A percentile compares a stretch with the other conserved stretches of the same genome.
These are phyloP conservation scores for Alternaria infectoria DNA, from an alignment of 2,329 filamentous ascomycete genomes.

Conservation along the genomic window DNA sequence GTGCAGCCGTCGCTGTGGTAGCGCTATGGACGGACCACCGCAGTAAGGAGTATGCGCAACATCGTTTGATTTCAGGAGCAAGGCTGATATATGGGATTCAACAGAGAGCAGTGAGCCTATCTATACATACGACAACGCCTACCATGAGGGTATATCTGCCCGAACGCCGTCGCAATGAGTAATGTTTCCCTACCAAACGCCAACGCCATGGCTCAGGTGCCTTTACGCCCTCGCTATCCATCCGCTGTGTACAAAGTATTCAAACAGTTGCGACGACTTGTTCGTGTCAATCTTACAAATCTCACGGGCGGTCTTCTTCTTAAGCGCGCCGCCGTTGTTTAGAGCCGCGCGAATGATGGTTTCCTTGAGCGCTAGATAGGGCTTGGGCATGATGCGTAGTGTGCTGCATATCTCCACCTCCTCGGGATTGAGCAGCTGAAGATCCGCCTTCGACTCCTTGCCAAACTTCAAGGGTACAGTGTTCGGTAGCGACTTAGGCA, in stretches of 20 bases:
- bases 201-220: constrained; percentile 7
- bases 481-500: constrained; percentile 64
- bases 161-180: constrained; percentile 12
- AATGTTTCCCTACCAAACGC: background rate
- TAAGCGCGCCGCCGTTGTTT: constrained; percentile 84
- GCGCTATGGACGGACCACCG: constrained; percentile 6
- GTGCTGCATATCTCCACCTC: constrained; percentile 87
- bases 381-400: constrained; percentile 87
- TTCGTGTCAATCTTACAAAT: constrained; percentile 83
- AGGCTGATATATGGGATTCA: constrained; percentile 8
- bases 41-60: background rate
- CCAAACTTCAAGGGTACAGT: constrained; percentile 71
- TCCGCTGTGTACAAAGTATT: constrained; percentile 91
- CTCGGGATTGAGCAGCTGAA: constrained; percentile 83
- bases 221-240: constrained; percentile 84
- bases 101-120: constrained; percentile 4
- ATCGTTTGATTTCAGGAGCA: background rate
- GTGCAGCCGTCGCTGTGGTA: constrained; percentile 17
- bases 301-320: constrained; percentile 92
- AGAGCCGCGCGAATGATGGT: constrained; percentile 88
- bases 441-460: constrained; percentile 78
- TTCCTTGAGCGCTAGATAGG: constrained; percentile 94
- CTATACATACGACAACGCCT: constrained; percentile 8
- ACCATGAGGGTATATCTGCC: constrained; percentile 28
- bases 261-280: constrained; percentile 86